phyloP scores from a whole-genome alignment of 1,284 basidiomycete genomes.

The Chalciporus sp. region DNA sequence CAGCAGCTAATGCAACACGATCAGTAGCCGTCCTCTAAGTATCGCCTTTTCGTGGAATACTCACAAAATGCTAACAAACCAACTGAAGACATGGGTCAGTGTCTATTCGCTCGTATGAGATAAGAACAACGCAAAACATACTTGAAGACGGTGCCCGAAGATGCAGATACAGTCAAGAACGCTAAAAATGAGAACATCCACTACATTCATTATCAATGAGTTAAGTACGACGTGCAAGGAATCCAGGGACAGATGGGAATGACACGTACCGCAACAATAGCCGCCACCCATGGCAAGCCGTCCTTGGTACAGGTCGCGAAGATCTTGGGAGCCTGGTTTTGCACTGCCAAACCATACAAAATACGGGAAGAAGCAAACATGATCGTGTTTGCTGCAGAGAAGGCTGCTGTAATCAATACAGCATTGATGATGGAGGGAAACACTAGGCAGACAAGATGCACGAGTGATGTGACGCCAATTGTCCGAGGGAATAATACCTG shows the following conservation, averaged over 20 bases:
- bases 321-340: constrained; percentile 69
- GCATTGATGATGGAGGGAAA: constrained; percentile 75
- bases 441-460: constrained; percentile 32
- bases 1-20: constrained; percentile 35
- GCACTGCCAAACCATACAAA: constrained; percentile 79
- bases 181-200: constrained; percentile 35
- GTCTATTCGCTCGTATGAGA: neutral
- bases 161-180: constrained; percentile 21
- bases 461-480: neutral
- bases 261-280: constrained; percentile 7
- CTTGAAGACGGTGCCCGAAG: constrained; percentile 29
- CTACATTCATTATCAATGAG: constrained; percentile 39
- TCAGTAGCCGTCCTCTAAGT: neutral
- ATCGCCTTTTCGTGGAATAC: neutral
- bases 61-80: constrained; percentile 50
- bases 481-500: constrained; percentile 34
- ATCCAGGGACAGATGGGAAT: neutral
- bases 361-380: constrained; percentile 83
- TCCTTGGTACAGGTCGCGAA: constrained; percentile 61
- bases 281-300: constrained; percentile 26
- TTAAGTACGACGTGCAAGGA: constrained; percentile 6
- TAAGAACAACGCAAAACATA: constrained; percentile 6
- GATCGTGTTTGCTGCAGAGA: constrained; percentile 83
- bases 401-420: constrained; percentile 69
- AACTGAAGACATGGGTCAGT: constrained; percentile 29